Base-by-base conservation (phyloP, 331 rosid genomes). In the Quercus lobata region DNA sequence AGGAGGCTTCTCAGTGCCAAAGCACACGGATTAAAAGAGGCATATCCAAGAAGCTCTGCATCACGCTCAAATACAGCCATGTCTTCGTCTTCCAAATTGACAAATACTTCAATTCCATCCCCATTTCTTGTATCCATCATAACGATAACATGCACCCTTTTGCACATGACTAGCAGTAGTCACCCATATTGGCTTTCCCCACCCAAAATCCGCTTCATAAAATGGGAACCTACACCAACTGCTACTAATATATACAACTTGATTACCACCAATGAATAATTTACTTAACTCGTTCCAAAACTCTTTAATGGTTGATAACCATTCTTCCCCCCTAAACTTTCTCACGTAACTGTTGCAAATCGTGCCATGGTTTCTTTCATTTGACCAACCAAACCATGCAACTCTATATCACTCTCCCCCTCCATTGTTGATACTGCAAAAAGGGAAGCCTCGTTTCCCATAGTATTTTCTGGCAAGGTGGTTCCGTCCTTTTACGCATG, bases 181-280 rank as follows among this genome's bases (percentile, higher is more conserved):
- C 2, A 84, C 78, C 80, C 88, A 81, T 2, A 44, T 17, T 4
- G 88, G 87, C 11, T 84, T 89, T n/a, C 83, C 88, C 89, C 92
- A 88, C 24, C 94, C 92, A 68, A 90, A 88, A 77, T 88, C 89
- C 1, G 73, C 75, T 4, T 83, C 88, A 2, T 86, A 88, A 57
- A 61, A 18, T 12, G 69, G 37, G 61, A 79, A 76, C 57, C 71
- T 73, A 22, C 89, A 89, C 82, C 56, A 76, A 30, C 87, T 82
- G 1, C 69, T 17, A 30, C 58, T 65, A 1, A 3, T 55, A 32
- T 69, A 32, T 15, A 15, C 34, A 41, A 49, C 9, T 41, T 49
- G 12, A 44, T 71, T 44, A 30, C 30, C 32, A 44, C 30, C 17
- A 41, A 19, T 24, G 7, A 32, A 37, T 37, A 46, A 16, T 1